Evolutionary conservation across 441 rosid species (phyloP).

Genomic region (Brassica hybrid): DNA sequence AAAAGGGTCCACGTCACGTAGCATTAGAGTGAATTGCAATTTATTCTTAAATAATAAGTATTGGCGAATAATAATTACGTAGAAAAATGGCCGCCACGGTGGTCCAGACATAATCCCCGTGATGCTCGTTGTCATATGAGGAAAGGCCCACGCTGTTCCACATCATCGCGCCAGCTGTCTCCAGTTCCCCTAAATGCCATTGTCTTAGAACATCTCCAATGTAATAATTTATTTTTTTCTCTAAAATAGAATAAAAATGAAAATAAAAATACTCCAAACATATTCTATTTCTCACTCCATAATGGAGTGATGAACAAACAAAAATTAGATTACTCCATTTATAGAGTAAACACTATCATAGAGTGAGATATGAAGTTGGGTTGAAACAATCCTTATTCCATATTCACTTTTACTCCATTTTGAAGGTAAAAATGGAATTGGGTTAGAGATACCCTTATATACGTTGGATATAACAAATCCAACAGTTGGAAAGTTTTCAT

Average conservation of each 20-base stretch:
- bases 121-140: slow-evolving; percentile 41
- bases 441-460: too few species aligned
- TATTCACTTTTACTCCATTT: too few species aligned
- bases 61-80: slow-evolving; percentile 16
- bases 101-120: slow-evolving; percentile 51
- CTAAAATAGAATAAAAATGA: too few species aligned
- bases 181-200: slow-evolving; percentile 38
- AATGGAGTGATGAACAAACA: too few species aligned
- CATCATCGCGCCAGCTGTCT: slow-evolving; percentile 52
- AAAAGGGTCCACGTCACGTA: slow-evolving; percentile 7
- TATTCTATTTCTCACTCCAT: too few species aligned
- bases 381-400: too few species aligned
- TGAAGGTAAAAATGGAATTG: too few species aligned
- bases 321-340: too few species aligned
- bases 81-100: slow-evolving; percentile 28
- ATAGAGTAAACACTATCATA: too few species aligned
- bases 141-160: slow-evolving; percentile 51
- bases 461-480: slow-evolving; percentile 27
- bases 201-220: background rate
- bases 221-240: too few species aligned
- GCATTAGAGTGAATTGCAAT: slow-evolving; percentile 18
- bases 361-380: too few species aligned
- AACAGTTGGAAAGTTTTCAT: slow-evolving; percentile 7
- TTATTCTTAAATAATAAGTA: background rate
- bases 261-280: too few species aligned